Base-by-base conservation (phyloP, 352 stramenopile genomes). In the Phytopythium helicoides region DNA sequence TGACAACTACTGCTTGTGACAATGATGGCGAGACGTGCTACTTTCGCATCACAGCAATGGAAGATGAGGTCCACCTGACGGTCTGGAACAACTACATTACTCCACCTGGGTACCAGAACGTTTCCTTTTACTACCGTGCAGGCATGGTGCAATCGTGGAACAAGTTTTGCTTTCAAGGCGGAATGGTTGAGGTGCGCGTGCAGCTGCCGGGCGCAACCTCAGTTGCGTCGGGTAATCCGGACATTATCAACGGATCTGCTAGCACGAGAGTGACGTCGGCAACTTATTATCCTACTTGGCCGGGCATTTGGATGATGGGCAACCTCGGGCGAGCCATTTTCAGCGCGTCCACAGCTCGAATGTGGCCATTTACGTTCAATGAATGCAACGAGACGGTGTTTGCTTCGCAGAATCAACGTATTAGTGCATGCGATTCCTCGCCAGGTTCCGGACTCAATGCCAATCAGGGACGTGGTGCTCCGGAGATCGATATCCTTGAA, bases 311-410 rank as follows among this genome's bases (percentile, higher is more conserved):
- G 95, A 71, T 98, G 47, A 74, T 98, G 48, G 96, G 96, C 8
- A 98, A 98, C 72, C 66, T 99, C 15, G 94, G 92, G n/a, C 70
- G 96, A 37, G 92, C 94, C 14, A 98, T 97, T 15, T 99, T 98
- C 66, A 95, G 94, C 51, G 85, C 76, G 0, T 96, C 84, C 0
- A 98, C 91, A 21, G 91, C 92, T 42, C 90, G 94, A 54, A 92
- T 98, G 59, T 99, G 96, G 96, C 96, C 96, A 1, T 99, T 95
- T 77, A 97, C 81, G 40, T 98, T 97, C 64, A 76, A 98, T 56
- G 73, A 78, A 37, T 98, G 96, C 60, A 86, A 98, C 61, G 58
- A 69, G 0, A 66, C 60, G 0, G 55, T 76, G 12, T 89, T 89
- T 52, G 70, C 66, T 25, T 65, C 68, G 19, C 61, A 60, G 41